Percentiles rank a stretch among this genome's conserved stretches.
These are phyloP conservation scores for Metschnikowia reukaufii DNA, from an alignment of 805 yeast species.

Conservation along the genomic window DNA sequence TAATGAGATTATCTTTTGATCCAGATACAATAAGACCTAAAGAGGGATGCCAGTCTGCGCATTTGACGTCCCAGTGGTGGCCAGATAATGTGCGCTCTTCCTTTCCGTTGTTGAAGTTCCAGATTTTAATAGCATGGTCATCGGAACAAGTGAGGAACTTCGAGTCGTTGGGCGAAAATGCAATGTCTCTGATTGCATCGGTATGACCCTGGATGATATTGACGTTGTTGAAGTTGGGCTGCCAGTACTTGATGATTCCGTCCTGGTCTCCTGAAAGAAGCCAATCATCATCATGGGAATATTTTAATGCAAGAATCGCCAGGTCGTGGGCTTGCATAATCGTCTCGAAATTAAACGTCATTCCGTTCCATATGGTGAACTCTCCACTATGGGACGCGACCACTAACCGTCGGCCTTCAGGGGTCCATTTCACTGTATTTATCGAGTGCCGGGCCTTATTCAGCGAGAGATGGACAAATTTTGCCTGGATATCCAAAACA, in stretches of 20 bases:
- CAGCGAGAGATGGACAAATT: slow-evolving; percentile 86
- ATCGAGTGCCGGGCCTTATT: slow-evolving; percentile 92
- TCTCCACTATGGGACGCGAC: slow-evolving; percentile 94
- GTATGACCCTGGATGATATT: slow-evolving; percentile 73
- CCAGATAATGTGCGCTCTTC: slow-evolving; percentile 82
- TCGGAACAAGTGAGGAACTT: slow-evolving; percentile 94
- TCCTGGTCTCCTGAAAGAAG: slow-evolving; percentile 90
- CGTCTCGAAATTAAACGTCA: slow-evolving; percentile 92
- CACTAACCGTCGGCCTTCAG: slow-evolving; percentile 86
- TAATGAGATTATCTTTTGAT: slow-evolving; percentile 90
- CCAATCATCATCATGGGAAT: slow-evolving; percentile 94
- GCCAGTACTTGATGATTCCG: slow-evolving; percentile 94
- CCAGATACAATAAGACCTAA: slow-evolving; percentile 88
- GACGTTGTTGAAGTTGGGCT: slow-evolving; percentile 95
- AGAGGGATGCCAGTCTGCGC: slow-evolving; percentile 94
- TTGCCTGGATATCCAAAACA: slow-evolving; percentile 65
- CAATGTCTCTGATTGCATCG: slow-evolving; percentile 81
- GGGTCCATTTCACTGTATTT: slow-evolving; percentile 92
- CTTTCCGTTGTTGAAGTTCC: slow-evolving; percentile 88
- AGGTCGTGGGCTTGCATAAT: slow-evolving; percentile 98
- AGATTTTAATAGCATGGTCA: slow-evolving; percentile 84
- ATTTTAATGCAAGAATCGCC: slow-evolving; percentile 75
- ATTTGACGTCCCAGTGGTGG: slow-evolving; percentile 98
- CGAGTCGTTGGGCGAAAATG: slow-evolving; percentile 86
- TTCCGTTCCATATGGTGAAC: slow-evolving; percentile 95